Evolutionary conservation across 164 flowering plant genomes (phyloP), one percentile per base, ranked within the genome.

Genomic region (Tetrastigma voinierianum): DNA sequence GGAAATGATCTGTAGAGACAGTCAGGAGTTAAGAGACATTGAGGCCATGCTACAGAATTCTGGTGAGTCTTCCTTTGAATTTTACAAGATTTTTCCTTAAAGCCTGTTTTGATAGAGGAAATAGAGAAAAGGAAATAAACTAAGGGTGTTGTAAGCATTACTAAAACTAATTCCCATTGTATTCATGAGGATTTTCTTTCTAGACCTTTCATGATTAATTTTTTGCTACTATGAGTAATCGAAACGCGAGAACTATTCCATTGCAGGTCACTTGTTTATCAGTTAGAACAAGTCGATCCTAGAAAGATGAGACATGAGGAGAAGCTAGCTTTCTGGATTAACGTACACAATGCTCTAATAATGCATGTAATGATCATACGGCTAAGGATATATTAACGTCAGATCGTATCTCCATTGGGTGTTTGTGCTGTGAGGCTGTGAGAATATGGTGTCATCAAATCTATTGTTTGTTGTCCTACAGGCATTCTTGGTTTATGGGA

Each of bases 271-370:
- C 78, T 85, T 55, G 78, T 82, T 59, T 62, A 62, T 61, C 80
- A 67, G 15, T 59, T 85, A 61, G 83, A 76, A 71, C 72, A 67
- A 48, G 81, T 82, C 65, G 73, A 81, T 74, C 79, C 72, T 8
- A 76, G 74, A 63, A 77, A 61, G 65, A 61, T 85, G 85, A 85
- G 77, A 46, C 83, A 81, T 53, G 84, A 78, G 46, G 83, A 87
- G 71, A 87, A 85, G 78, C 75, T 87, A 21, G 87, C 90, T 1
- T 87, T 87, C 65, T 87, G 92, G 92, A 81, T 87, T 58, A 87
- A 87, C 59, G 80, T 87, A 40, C 92, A 87, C 70, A 85, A 85
- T 72, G 74, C 87, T 17, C 76, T 87, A 19, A 88, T 80, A 62
- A 86, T 87, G 92, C 92, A 85, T 78, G 92, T 87, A 82, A 77